A percentile compares a stretch with the other conserved stretches of the same genome.
Conservation (phyloP, 805 yeast genomes). For the Schwanniomyces vanrijiae region DNA sequence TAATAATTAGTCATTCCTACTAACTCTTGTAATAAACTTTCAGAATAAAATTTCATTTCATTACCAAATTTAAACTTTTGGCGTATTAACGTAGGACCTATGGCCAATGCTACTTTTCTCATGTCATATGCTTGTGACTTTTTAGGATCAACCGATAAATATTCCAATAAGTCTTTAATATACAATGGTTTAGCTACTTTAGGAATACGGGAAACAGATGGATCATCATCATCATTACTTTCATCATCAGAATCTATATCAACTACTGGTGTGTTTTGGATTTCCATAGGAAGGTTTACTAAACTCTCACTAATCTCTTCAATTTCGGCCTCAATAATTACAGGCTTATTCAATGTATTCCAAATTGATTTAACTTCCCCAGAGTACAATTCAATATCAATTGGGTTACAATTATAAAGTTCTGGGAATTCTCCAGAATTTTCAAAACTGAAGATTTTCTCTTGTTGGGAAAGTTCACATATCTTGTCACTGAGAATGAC, state of each 20-base stretch:
- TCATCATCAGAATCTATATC: slow-evolving; percentile 18
- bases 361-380: slow-evolving; percentile 13
- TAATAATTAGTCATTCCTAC: slow-evolving; percentile 56
- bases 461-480: slow-evolving; percentile 29
- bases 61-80: slow-evolving; percentile 59
- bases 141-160: slow-evolving; percentile 47
- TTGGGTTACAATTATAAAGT: slow-evolving; percentile 19
- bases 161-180: slow-evolving; percentile 66
- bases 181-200: slow-evolving; percentile 58
- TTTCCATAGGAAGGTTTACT: not conserved
- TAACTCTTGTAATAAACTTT: slow-evolving; percentile 50
- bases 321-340: slow-evolving; percentile 18
- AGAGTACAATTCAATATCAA: slow-evolving; percentile 9
- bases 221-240: slow-evolving; percentile 54
- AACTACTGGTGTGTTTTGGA: slow-evolving; percentile 3
- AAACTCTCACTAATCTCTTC: slow-evolving; percentile 5
- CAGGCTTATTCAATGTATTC: slow-evolving; percentile 15
- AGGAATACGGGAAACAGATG: slow-evolving; percentile 35
- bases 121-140: slow-evolving; percentile 49
- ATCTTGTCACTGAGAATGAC: slow-evolving; percentile 57
- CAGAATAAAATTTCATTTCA: slow-evolving; percentile 62
- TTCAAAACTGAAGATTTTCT: slow-evolving; percentile 32
- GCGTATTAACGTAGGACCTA: slow-evolving; percentile 60
- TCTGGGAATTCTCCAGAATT: slow-evolving; percentile 26
- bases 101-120: slow-evolving; percentile 47